phyloP scores from a whole-genome alignment of 345 rosid genomes.

The Eucalyptus sp. region DNA sequence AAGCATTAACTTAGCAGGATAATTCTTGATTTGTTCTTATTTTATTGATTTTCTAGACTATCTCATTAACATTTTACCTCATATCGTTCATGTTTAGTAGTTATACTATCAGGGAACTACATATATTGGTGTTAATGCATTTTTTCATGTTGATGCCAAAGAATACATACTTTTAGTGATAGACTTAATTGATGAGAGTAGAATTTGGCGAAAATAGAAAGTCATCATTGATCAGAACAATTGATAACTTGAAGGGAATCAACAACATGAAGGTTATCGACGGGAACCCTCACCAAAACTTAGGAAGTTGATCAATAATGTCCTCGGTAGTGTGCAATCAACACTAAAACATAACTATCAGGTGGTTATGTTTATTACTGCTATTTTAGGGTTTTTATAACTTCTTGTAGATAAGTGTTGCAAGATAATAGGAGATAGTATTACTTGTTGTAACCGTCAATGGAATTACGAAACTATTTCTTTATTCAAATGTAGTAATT shows the following conservation, averaged over 20 bases:
- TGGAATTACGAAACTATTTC: neutral
- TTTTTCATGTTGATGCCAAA: neutral
- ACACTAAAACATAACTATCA: neutral
- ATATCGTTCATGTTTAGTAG: neutral
- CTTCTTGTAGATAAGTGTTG: neutral
- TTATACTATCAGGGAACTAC: neutral
- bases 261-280: neutral
- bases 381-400: no score
- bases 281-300: neutral
- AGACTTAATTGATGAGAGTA: neutral
- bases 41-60: neutral
- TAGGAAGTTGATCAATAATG: neutral
- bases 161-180: neutral
- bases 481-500: no score
- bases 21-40: neutral
- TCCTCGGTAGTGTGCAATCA: neutral
- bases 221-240: neutral
- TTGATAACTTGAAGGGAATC: neutral
- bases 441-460: no score
- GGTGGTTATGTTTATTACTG: fast-evolving
- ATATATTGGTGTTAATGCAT: neutral
- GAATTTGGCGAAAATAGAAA: neutral
- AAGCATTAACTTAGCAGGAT: neutral
- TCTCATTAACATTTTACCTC: neutral
- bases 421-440: neutral